Percentiles rank a stretch among this genome's conserved stretches.
Conservation (phyloP, 1,139 yeast genomes). For the Scheffersomyces stambukii region DNA sequence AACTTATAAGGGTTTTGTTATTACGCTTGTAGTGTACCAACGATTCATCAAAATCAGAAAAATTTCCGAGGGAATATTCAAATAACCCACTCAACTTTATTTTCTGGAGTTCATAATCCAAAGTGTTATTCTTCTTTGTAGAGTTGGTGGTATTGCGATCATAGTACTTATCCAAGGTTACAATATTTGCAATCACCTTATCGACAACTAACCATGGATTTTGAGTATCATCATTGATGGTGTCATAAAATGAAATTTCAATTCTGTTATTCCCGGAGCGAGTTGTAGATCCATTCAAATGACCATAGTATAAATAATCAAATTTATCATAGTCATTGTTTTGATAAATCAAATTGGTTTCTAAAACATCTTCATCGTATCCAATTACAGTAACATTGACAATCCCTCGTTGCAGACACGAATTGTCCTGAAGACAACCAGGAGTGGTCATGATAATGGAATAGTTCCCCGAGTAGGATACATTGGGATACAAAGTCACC, state of each 20-base stretch:
- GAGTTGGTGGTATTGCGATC: slow-evolving; percentile 27
- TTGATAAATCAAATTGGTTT: slow-evolving; percentile 55
- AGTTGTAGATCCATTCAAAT: slow-evolving; percentile 46
- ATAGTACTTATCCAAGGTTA: slow-evolving; percentile 43
- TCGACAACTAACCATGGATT: slow-evolving; percentile 66
- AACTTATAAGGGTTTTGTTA: slow-evolving; percentile 25
- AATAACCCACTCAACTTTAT: slow-evolving; percentile 65
- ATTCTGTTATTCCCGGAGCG: slow-evolving; percentile 46
- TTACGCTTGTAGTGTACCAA: slow-evolving; percentile 23
- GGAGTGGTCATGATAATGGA: slow-evolving; percentile 76
- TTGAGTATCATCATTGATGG: slow-evolving; percentile 22
- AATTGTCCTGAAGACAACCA: slow-evolving; percentile 68
- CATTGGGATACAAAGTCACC: slow-evolving; percentile 64
- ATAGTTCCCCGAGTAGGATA: slow-evolving; percentile 72
- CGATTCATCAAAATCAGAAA: slow-evolving; percentile 42
- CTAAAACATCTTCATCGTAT: slow-evolving; percentile 41
- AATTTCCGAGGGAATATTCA: slow-evolving; percentile 74
- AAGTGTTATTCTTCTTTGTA: slow-evolving; percentile 16
- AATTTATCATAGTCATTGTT: slow-evolving; percentile 77
- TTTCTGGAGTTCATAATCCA: slow-evolving; percentile 20
- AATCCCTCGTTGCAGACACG: slow-evolving; percentile 70
- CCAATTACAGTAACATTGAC: slow-evolving; percentile 70
- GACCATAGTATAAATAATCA: slow-evolving; percentile 73
- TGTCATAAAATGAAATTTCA: slow-evolving; percentile 35
- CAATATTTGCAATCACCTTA: slow-evolving; percentile 54